Evolutionary conservation across 139 green algal species (phyloP).

Genomic region (Coccomyxa sp.): DNA sequence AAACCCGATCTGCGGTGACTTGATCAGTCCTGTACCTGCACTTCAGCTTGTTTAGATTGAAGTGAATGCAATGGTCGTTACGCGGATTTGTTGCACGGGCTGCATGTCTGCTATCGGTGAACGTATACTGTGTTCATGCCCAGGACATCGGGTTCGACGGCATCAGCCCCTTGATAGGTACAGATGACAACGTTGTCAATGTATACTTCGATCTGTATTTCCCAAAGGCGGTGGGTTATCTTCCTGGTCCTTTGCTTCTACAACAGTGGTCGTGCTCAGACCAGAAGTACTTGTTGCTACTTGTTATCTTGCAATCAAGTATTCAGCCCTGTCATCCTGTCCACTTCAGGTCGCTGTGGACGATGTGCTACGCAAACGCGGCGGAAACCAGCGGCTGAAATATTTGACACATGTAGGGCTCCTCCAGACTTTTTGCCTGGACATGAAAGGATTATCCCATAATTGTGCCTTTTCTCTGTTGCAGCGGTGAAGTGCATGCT

Average conservation of each 20-base stretch:
- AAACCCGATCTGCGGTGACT: neutral
- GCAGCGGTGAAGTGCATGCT: neutral
- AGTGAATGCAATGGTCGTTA: neutral
- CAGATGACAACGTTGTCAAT: conserved; percentile 37
- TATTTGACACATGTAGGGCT: neutral
- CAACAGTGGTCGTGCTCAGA: neutral
- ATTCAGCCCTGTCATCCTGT: neutral
- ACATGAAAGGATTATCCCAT: neutral
- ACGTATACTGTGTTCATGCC: neutral
- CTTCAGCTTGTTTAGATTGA: neutral
- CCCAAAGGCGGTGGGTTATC: conserved; percentile 28
- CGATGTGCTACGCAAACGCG: neutral
- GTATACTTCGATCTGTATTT: conserved; percentile 52
- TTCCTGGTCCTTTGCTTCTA: neutral
- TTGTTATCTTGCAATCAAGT: neutral
- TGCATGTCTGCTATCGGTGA: neutral
- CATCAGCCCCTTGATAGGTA: neutral
- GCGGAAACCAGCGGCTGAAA: neutral
- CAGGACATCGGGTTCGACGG: conserved; percentile 39
- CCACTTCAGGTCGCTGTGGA: neutral
- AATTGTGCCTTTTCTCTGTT: neutral
- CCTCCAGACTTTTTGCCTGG: too few relatives aligned
- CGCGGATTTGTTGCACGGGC: neutral
- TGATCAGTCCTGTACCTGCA: neutral
- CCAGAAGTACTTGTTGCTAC: neutral